phyloP scores from a whole-genome alignment of 2,329 filamentous ascomycete species.

The Gliomastix tumulicola region DNA sequence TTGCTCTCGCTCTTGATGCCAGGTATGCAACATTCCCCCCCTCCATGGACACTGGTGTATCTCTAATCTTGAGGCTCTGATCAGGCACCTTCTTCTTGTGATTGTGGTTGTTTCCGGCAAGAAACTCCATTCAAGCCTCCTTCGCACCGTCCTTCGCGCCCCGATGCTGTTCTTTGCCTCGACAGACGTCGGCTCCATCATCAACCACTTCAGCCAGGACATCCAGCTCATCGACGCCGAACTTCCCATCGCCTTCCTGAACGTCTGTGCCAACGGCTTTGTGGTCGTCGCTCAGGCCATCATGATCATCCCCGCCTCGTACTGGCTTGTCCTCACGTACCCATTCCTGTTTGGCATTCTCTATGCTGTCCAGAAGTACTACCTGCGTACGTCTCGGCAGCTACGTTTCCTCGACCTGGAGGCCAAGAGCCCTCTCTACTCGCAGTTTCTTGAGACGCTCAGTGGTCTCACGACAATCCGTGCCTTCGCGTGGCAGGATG shows the following conservation, averaged over 20 bases:
- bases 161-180: constrained; percentile 30
- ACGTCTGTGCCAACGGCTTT: not conserved
- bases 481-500: constrained; percentile 26
- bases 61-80: no score
- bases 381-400: constrained; percentile 44
- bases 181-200: constrained; percentile 29
- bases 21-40: constrained; percentile 11
- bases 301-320: constrained; percentile 13
- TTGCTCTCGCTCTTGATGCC: constrained; percentile 5
- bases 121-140: constrained; percentile 5
- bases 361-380: constrained; percentile 38
- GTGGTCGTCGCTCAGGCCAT: constrained; percentile 10
- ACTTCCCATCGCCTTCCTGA: constrained; percentile 22
- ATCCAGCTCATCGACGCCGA: constrained; percentile 32
- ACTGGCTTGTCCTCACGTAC: constrained; percentile 27
- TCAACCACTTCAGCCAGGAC: constrained; percentile 38
- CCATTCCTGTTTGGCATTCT: constrained; percentile 23
- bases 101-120: constrained; percentile 16
- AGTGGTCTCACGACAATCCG: constrained; percentile 40
- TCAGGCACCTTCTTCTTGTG: constrained; percentile 13
- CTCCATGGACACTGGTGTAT: no score
- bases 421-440: constrained; percentile 38
- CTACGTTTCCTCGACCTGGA: constrained; percentile 45
- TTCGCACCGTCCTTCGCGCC: constrained; percentile 16
- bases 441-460: constrained; percentile 42